These are phyloP conservation scores for Melanomma pulvis-pyrius DNA, from an alignment of 495 filamentous ascomycete genomes.

Conservation along the genomic window DNA sequence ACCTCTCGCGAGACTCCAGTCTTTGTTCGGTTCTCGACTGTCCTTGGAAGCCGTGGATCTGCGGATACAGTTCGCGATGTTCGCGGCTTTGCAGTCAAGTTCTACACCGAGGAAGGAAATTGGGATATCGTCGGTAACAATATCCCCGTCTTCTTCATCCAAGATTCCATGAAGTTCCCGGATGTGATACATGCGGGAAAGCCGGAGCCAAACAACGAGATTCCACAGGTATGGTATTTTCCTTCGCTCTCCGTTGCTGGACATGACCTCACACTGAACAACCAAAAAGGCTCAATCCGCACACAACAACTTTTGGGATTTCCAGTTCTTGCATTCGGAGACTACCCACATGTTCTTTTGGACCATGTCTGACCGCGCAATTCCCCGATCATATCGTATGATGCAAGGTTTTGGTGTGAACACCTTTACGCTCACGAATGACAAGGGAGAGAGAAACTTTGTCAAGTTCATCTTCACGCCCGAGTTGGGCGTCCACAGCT, in stretches of 20 bases:
- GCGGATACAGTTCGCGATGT: constrained; percentile 83
- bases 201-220: constrained; percentile 79
- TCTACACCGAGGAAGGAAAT: constrained; percentile 82
- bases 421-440: constrained; percentile 74
- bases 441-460: constrained; percentile 69
- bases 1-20: constrained; percentile 78
- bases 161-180: constrained; percentile 70
- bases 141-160: constrained; percentile 72
- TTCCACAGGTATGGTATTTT: constrained; percentile 48
- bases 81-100: constrained; percentile 80
- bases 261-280: constrained; percentile 44
- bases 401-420: constrained; percentile 94
- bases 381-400: constrained; percentile 81
- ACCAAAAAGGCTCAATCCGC: constrained; percentile 62
- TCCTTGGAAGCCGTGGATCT: constrained; percentile 74
- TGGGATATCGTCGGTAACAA: constrained; percentile 74
- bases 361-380: constrained; percentile 77
- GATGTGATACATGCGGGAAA: constrained; percentile 79
- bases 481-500: constrained; percentile 76
- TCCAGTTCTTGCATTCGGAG: constrained; percentile 63
- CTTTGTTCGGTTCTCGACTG: constrained; percentile 82
- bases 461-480: constrained; percentile 85
- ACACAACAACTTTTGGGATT: constrained; percentile 68
- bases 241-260: not conserved
- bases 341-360: constrained; percentile 85